Evolutionary conservation across 345 rosid genomes (phyloP).

Genomic region (Schrenkiella parvula): DNA sequence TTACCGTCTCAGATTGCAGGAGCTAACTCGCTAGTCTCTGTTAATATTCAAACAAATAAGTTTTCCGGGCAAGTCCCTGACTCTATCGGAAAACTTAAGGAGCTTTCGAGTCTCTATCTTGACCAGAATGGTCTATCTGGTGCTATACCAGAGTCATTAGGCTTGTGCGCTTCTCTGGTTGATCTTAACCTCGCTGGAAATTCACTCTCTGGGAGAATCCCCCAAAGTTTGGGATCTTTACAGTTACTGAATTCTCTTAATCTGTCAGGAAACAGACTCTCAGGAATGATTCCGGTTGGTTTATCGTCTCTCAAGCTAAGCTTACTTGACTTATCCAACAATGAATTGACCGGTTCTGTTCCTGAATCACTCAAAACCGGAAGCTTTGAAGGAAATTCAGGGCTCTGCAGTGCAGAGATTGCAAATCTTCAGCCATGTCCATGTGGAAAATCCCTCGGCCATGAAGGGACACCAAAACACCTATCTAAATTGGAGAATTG

Average conservation of each 20-base stretch:
- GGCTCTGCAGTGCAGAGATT: constrained; percentile 54
- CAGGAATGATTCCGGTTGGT: constrained; percentile 61
- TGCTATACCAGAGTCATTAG: constrained; percentile 52
- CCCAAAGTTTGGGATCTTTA: constrained; percentile 46
- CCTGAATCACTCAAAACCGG: constrained; percentile 49
- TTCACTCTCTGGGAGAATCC: constrained; percentile 60
- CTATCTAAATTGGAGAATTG: constrained; percentile 37
- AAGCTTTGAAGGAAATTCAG: constrained; percentile 56
- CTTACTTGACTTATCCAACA: constrained; percentile 75
- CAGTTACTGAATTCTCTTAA: constrained; percentile 57
- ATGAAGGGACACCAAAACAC: constrained; percentile 20
- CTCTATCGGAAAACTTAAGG: constrained; percentile 51
- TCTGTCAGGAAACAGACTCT: constrained; percentile 61
- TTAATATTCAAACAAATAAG: constrained; percentile 46
- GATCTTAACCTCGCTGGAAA: constrained; percentile 57
- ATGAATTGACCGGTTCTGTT: constrained; percentile 54
- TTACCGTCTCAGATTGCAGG: constrained; percentile 50
- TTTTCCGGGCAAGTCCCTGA: constrained; percentile 56
- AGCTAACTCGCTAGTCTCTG: constrained; percentile 50
- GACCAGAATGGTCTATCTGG: constrained; percentile 53
- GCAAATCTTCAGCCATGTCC: constrained; percentile 42
- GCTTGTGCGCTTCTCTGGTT: constrained; percentile 48
- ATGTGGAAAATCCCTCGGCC: constrained; percentile 11
- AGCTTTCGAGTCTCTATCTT: constrained; percentile 44
- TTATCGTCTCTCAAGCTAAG: constrained; percentile 54